Evolutionary conservation across 2,329 filamentous ascomycete species (phyloP), one percentile per base, ranked within the genome.

Genomic region (Cercospora brassicicola): DNA sequence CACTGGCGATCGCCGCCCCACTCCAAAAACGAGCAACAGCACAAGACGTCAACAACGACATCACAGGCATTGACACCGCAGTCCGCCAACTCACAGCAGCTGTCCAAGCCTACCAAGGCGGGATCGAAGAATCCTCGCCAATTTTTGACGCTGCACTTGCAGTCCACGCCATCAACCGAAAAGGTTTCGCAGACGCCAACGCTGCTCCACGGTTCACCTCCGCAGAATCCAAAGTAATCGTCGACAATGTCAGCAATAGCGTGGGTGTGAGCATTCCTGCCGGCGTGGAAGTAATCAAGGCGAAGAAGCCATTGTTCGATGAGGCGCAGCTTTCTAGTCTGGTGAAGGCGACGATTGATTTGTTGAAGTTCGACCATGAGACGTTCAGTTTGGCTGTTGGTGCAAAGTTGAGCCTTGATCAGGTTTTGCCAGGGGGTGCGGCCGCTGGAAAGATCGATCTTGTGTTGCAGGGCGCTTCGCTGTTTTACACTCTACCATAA

Each of bases 281-380:
- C 1, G 62, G 67, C 2, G 64, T 74, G 20, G 59, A 70, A 9
- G 68, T 69, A 0, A 64, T 74, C 18, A 66, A 74, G 59, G 66
- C 66, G 31, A 75, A 75, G 72, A 73, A 74, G 70, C 65, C 65
- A 20, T 59, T 71, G 23, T 75, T 75, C 63, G 72, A 75, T 61
- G 69, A 61, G 2, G 71, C 73, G 11, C 60, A 73, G n/a, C 20
- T 74, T 26, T 64, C 69, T 8, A 73, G 72, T 20, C 36, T 75
- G 64, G 67, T 75, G 15, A 67, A 71, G 63, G 68, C 71, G 18
- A 73, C 71, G 11, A 67, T 75, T 56, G 69, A 74, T 63, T 33
- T 75, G 64, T 66, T 75, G 65, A 69, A 74, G 39, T 60, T 33
- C 7, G 73, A 75, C 57, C 73, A 75, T 59, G 73, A 74, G 63